These are phyloP conservation scores for Colletotrichum euphorbiae DNA, from an alignment of 2,329 filamentous ascomycete species.

Conservation along the genomic window DNA sequence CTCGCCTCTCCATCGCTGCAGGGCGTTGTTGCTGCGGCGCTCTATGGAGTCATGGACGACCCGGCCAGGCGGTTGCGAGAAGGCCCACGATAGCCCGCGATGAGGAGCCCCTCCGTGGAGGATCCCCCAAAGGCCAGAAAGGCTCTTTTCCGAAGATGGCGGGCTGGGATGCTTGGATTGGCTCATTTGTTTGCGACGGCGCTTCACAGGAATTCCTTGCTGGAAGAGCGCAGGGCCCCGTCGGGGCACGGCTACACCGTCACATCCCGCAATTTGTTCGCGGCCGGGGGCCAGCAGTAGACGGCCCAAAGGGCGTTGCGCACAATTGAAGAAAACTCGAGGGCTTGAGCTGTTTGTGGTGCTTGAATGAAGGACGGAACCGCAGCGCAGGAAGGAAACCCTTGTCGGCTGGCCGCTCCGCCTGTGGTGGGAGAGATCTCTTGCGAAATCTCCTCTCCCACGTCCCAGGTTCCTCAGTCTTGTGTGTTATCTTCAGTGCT, in stretches of 20 bases:
- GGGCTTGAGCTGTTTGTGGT: neutral
- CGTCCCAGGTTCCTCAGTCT: conserved; percentile 2
- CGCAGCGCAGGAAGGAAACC: conserved; percentile 2
- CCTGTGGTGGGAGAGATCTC: neutral
- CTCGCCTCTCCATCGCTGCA: conserved; percentile 12
- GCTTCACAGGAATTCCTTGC: conserved; percentile 36
- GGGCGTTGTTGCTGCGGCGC: conserved; percentile 8
- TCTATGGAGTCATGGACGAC: conserved; percentile 21
- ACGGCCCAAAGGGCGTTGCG: neutral
- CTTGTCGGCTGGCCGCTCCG: conserved; percentile 20
- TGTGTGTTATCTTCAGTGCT: conserved; percentile 1
- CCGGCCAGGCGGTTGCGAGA: conserved; percentile 37
- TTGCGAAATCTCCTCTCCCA: conserved; percentile 16
- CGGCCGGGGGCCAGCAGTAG: conserved; percentile 19
- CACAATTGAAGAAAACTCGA: neutral
- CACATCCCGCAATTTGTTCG: conserved; percentile 39
- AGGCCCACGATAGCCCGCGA: conserved; percentile 21
- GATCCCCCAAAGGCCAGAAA: neutral
- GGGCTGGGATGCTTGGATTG: conserved; percentile 30
- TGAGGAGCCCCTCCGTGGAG: neutral
- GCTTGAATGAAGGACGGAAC: neutral
- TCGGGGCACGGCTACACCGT: conserved; percentile 22
- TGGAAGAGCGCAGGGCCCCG: conserved; percentile 13
- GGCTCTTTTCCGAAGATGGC: conserved; percentile 31
- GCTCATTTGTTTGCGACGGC: conserved; percentile 41